Evolutionary conservation across 1,284 basidiomycete species (phyloP).

Genomic region (Cutaneotrichosporon mucoides): DNA sequence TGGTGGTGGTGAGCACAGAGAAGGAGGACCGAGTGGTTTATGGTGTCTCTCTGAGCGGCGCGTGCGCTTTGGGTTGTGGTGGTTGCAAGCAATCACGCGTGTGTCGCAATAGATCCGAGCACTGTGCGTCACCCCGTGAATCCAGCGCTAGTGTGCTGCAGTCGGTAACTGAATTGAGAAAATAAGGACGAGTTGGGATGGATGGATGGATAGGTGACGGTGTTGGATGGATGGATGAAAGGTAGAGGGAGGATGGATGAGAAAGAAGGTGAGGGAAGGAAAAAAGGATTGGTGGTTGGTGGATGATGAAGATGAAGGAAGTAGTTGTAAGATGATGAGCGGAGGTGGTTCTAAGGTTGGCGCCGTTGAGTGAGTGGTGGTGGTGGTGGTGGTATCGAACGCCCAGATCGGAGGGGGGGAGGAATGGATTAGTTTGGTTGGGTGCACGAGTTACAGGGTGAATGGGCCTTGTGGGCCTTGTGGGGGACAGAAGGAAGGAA

Average conservation of each 20-base stretch:
- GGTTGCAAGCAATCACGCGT: not conserved
- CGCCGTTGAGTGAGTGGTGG: not conserved
- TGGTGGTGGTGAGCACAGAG: not conserved
- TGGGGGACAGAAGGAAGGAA: not conserved
- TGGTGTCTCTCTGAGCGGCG: not conserved
- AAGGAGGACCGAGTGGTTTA: not conserved
- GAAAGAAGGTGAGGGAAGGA: not conserved
- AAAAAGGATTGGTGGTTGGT: not conserved
- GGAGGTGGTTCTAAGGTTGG: too few species aligned
- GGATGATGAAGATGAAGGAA: not conserved
- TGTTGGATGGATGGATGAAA: constrained; percentile 3
- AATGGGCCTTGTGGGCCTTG: not conserved
- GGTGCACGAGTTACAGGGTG: not conserved
- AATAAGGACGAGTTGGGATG: constrained; percentile 1
- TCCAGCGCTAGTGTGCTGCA: too few species aligned
- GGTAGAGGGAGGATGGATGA: not conserved
- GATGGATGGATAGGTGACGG: constrained; percentile 9
- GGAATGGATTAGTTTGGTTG: not conserved
- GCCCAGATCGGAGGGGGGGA: not conserved
- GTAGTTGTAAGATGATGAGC: too few species aligned
- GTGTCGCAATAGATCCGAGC: not conserved
- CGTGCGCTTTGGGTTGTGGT: not conserved
- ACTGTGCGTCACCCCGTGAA: not conserved
- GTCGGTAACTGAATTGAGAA: too few species aligned
- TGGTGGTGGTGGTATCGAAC: not conserved